These are phyloP conservation scores for Ziziphus jujuba DNA, from an alignment of 306 rosid species.

Conservation along the genomic window DNA sequence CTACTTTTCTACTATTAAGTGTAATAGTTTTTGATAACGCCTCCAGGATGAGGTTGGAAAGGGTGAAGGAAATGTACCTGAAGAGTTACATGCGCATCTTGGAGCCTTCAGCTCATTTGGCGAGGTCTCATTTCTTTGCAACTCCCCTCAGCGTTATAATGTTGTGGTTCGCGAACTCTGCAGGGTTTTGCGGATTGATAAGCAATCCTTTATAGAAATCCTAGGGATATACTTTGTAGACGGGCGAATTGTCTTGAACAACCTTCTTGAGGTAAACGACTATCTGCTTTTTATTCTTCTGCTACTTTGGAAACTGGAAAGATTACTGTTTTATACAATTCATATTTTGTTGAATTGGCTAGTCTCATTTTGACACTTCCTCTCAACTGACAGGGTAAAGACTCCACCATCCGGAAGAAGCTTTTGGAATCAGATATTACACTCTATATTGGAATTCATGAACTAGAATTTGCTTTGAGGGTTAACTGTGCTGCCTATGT, in stretches of 20 bases:
- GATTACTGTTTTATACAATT: not conserved
- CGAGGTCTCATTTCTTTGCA: constrained; percentile 65
- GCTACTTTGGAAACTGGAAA: not conserved
- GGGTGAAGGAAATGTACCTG: constrained; percentile 38
- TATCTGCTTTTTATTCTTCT: not conserved
- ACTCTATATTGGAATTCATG: constrained; percentile 42
- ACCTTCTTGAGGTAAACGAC: constrained; percentile 53
- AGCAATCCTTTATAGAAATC: constrained; percentile 49
- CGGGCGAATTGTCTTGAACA: constrained; percentile 53
- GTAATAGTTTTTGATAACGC: constrained; percentile 15
- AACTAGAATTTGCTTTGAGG: constrained; percentile 52
- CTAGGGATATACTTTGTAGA: constrained; percentile 50
- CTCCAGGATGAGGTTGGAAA: constrained; percentile 40
- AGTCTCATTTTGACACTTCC: constrained; percentile 13
- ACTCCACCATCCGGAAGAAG: constrained; percentile 42
- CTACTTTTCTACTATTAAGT: not conserved
- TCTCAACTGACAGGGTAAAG: constrained; percentile 45
- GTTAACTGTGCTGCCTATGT: constrained; percentile 56
- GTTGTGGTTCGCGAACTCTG: constrained; percentile 46
- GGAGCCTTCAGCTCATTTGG: constrained; percentile 43
- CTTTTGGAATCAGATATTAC: constrained; percentile 57
- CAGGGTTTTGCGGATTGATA: constrained; percentile 62
- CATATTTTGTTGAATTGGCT: not conserved
- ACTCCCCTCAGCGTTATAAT: constrained; percentile 46
- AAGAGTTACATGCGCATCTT: constrained; percentile 27